Percentiles rank a stretch among this genome's conserved stretches.
phyloP scores from a whole-genome alignment of 148 eudicot genomes.

The Silene conica region DNA sequence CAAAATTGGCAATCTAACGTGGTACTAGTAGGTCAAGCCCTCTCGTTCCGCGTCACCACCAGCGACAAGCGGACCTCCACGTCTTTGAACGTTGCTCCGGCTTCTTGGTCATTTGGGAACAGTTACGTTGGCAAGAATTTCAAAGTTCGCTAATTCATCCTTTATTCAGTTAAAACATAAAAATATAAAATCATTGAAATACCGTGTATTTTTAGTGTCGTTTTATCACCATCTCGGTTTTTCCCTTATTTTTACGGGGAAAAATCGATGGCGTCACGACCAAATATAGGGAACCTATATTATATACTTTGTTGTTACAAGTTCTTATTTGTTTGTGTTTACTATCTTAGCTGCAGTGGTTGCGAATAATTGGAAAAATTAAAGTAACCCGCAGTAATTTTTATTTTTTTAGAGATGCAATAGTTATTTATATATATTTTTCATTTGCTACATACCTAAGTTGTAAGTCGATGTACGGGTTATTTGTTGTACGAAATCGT shows the following conservation, averaged over 20 bases:
- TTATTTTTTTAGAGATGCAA: background rate
- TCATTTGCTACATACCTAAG: background rate
- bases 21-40: conserved; percentile 57
- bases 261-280: background rate
- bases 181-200: background rate
- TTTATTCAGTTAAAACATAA: background rate
- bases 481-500: background rate
- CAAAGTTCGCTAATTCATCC: conserved; percentile 39
- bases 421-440: background rate
- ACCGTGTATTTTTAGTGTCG: conserved; percentile 8
- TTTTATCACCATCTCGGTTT: background rate
- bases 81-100: conserved; percentile 56
- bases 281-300: conserved; percentile 12
- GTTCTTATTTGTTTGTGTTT: background rate
- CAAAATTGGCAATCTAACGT: conserved; percentile 83
- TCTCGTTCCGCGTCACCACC: conserved; percentile 56
- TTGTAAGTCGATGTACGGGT: background rate
- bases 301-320: background rate
- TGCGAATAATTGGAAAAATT: background rate
- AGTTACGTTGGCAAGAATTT: conserved; percentile 74
- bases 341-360: conserved; percentile 6
- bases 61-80: conserved; percentile 62
- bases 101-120: conserved; percentile 73
- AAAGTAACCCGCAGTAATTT: conserved; percentile 11
- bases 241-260: conserved; percentile 8